Conservation (phyloP, 768 basidiomycete genomes). For the Suillus tomentosus region DNA sequence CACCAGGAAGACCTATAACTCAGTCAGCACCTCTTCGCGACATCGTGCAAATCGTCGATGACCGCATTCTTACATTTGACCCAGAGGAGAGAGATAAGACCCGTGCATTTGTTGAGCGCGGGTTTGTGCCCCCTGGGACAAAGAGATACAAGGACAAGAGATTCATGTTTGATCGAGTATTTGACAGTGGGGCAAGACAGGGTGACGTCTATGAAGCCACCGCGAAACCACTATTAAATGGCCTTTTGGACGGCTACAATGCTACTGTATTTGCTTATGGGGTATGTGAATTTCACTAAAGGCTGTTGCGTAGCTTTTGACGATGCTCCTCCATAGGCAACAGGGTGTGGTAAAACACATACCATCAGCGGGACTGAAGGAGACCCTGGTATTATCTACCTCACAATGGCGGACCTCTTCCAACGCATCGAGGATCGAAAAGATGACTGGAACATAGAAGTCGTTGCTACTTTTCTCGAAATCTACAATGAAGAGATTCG, state of each 20-base stretch:
- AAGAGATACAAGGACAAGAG: slow-evolving; percentile 96
- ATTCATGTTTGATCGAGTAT: slow-evolving; percentile 97
- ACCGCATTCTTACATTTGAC: slow-evolving; percentile 94
- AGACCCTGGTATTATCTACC: slow-evolving; percentile 93
- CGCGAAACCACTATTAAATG: slow-evolving; percentile 79
- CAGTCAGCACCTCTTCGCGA: slow-evolving; percentile 65
- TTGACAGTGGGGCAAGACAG: slow-evolving; percentile 78
- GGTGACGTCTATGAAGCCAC: slow-evolving; percentile 87
- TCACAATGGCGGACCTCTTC: slow-evolving; percentile 97
- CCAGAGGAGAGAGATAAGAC: slow-evolving; percentile 87
- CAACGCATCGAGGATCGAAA: slow-evolving; percentile 85
- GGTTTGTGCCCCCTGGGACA: slow-evolving; percentile 82
- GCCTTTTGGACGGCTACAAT: slow-evolving; percentile 92
- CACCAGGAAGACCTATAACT: slow-evolving; percentile 54
- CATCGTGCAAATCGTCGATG: slow-evolving; percentile 88
- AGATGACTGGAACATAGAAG: slow-evolving; percentile 84
- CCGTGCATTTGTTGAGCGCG: slow-evolving; percentile 79
- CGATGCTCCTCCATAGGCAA: slow-evolving; percentile 63
- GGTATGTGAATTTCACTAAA: slow-evolving; percentile 49
- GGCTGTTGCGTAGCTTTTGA: slow-evolving; percentile 12
- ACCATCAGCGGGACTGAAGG: slow-evolving; percentile 91
- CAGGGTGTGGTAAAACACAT: slow-evolving; percentile 99
- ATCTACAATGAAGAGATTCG: slow-evolving; percentile 99
- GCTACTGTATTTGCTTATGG: slow-evolving; percentile 99
- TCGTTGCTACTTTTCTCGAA: slow-evolving; percentile 94